Evolutionary conservation across 2,329 filamentous ascomycete genomes (phyloP).

Genomic region (Hysterium pulicare): DNA sequence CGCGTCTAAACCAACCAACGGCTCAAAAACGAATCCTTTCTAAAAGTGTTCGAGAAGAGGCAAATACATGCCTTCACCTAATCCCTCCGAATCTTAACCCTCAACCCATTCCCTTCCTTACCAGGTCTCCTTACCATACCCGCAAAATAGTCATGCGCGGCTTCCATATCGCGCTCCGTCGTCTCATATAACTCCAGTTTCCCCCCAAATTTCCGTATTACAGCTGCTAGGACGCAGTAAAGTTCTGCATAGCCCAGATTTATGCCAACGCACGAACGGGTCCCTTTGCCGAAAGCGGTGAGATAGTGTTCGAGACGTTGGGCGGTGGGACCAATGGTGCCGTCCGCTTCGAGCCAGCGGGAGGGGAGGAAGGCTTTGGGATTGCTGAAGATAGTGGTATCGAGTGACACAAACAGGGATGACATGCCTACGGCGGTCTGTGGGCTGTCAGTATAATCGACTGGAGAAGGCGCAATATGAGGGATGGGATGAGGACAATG

Average conservation of each 20-base stretch:
- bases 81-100: slow-evolving; percentile 2
- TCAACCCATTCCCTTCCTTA: slow-evolving; percentile 3
- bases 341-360: slow-evolving; percentile 22
- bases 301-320: slow-evolving; percentile 16
- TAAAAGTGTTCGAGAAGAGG: too few species aligned
- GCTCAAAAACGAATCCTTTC: too few species aligned
- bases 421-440: slow-evolving; percentile 10
- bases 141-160: slow-evolving; percentile 4
- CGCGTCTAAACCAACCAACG: too few species aligned
- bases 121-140: slow-evolving; percentile 3
- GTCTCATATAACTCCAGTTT: slow-evolving; percentile 5
- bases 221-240: background rate
- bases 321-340: slow-evolving; percentile 3
- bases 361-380: slow-evolving; percentile 26
- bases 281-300: slow-evolving; percentile 21
- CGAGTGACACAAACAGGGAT: slow-evolving; percentile 12
- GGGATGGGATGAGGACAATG: background rate
- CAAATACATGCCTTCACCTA: background rate
- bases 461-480: background rate
- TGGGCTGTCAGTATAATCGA: background rate
- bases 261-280: slow-evolving; percentile 18
- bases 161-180: slow-evolving; percentile 2
- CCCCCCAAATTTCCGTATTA: slow-evolving; percentile 3
- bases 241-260: slow-evolving; percentile 10
- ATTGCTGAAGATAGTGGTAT: slow-evolving; percentile 26